Evolutionary conservation across 2,329 filamentous ascomycete genomes (phyloP).

Genomic region (Xylariomycetidae sp.): DNA sequence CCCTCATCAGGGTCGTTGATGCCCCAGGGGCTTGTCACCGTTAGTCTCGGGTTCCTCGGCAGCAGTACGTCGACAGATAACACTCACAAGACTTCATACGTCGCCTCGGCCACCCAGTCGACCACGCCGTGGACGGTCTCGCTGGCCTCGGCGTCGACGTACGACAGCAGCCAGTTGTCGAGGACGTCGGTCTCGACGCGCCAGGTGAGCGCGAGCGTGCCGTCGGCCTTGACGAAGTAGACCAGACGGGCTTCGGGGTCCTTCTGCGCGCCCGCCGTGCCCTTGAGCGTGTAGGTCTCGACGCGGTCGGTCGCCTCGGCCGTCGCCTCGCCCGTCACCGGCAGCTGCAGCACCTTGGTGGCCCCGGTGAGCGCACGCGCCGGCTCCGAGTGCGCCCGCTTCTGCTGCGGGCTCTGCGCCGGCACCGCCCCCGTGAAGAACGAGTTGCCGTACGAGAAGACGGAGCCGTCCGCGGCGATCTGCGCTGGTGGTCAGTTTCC

Average conservation of each 20-base stretch:
- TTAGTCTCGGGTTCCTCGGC: conserved; percentile 6
- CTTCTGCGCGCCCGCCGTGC: conserved; percentile 40
- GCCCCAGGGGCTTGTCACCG: conserved; percentile 39
- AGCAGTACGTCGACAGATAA: not conserved
- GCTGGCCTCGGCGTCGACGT: conserved; percentile 44
- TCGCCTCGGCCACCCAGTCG: conserved; percentile 51
- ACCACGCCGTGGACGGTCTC: conserved; percentile 46
- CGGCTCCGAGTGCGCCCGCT: conserved; percentile 37
- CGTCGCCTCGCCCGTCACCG: conserved; percentile 33
- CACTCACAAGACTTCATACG: conserved; percentile 46
- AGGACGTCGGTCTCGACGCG: conserved; percentile 51
- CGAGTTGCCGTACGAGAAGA: conserved; percentile 52
- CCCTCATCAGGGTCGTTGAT: conserved; percentile 48
- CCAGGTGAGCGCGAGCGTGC: conserved; percentile 45
- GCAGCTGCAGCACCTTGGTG: conserved; percentile 32
- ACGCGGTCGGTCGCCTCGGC: conserved; percentile 28
- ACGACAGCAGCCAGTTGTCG: conserved; percentile 54
- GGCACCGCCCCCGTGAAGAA: conserved; percentile 39
- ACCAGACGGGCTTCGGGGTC: conserved; percentile 51
- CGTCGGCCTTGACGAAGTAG: conserved; percentile 45
- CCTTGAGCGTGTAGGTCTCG: conserved; percentile 39
- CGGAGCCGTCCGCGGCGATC: conserved; percentile 44
- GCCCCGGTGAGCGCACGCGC: conserved; percentile 36
- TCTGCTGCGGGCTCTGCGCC: conserved; percentile 30
- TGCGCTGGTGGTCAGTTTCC: conserved; percentile 17